Evolutionary conservation across 345 rosid genomes (phyloP), one percentile per base, ranked within the genome.

Genomic region (Geranium rotundifolium): DNA sequence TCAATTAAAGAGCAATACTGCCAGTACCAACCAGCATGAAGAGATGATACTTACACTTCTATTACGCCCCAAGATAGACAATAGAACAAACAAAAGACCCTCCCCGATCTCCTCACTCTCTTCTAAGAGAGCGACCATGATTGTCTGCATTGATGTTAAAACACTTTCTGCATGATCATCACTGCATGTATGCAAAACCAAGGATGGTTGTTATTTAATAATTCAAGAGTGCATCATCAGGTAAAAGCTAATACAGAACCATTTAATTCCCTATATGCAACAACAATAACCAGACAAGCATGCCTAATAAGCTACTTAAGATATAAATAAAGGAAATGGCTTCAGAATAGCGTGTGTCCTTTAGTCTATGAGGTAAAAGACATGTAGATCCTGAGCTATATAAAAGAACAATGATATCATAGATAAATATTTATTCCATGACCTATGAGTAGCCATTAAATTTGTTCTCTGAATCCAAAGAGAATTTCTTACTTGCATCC

Each of bases 151-250:
- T 54, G 99, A 90, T 39, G 87, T 73, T 19, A 86, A 65, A 74
- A 93, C 90, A 78, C 81, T 82, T 76, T 88, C 88, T 58, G 87
- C 97, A 73, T 88, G 97, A 73, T 90, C 95, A 82, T 90, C 97
- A 59, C 99, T 93, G 96, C 82, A 77, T 18, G 46, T 49, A 41
- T 18, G 59, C 19, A 49, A 60, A 63, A 65, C 17, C 10, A 46
- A 46, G 52, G 52, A 12, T 9, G 52, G 12, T 46, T 7, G 52
- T 46, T 46, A 46, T 3, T 46, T 46, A 46, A 46, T 4, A 37
- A 46, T 46, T 46, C 52, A 46, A 7, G 52, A 46, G 14, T 0
- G 16, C 52, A 46, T 46, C 52, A 9, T 0, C 52, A 46, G 3
- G 52, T 46, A 46, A 46, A 46, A 46, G 52, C 14, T 46, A 14